These are phyloP conservation scores for Kodamaea anthophila DNA, from an alignment of 1,139 yeast genomes.

Conservation along the genomic window DNA sequence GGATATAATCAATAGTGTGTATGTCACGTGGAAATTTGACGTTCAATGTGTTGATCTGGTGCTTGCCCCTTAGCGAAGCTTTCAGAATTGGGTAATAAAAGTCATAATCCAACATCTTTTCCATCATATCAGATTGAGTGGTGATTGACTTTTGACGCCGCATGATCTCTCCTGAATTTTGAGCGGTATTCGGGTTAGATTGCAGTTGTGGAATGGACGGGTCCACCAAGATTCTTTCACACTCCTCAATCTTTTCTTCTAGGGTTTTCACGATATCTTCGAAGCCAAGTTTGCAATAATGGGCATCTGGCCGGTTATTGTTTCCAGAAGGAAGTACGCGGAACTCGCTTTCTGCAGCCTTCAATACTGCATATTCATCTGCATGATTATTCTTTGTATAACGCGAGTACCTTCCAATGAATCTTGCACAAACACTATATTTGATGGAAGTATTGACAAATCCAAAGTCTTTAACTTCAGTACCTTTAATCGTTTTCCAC, in stretches of 20 bases:
- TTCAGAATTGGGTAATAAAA: conserved; percentile 14
- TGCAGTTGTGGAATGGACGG: no score
- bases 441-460: conserved; percentile 11
- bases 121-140: no score
- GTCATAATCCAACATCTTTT: conserved; percentile 9
- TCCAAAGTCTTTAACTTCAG: conserved; percentile 13
- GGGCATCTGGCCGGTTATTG: conserved; percentile 6
- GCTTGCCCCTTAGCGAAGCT: conserved; percentile 1
- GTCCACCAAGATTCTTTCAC: conserved; percentile 10
- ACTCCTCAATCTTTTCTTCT: conserved; percentile 9
- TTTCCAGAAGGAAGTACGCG: conserved; percentile 23
- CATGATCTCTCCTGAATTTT: no score
- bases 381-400: conserved; percentile 10
- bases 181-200: no score
- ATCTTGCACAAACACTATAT: conserved; percentile 18
- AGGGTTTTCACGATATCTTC: conserved; percentile 8
- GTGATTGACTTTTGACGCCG: no score
- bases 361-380: conserved; percentile 38
- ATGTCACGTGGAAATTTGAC: conserved; percentile 24
- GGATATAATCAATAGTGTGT: conserved; percentile 25
- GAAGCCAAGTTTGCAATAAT: conserved; percentile 12
- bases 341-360: conserved; percentile 25
- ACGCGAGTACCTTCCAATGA: conserved; percentile 17
- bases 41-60: conserved; percentile 13
- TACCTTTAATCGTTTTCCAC: conserved; percentile 2